Evolutionary conservation across 2,329 filamentous ascomycete species (phyloP), one percentile per base, ranked within the genome.

Genomic region (Leptosphaerulina australis): DNA sequence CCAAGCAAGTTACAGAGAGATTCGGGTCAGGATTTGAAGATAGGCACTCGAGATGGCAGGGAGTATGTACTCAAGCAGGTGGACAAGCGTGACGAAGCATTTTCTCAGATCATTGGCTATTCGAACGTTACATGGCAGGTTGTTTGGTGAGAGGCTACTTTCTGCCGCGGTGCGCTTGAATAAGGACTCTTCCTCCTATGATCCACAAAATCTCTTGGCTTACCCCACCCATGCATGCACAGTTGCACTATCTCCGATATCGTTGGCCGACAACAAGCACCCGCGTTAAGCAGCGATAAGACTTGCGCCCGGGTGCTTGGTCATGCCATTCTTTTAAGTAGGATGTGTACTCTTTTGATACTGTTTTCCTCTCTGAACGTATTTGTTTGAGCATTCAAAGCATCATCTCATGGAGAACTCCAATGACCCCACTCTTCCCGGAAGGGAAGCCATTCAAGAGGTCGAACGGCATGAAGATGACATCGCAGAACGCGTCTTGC

Each of bases 401-500:
- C 14, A 12, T n/a, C 29, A 28, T 18, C 25, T 11, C 10, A 53
- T 50, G 36, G 20, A 5, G 18, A 39, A 25, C 39, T 15, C 41
- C 8, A 2, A n/a, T n/a, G n/a, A n/a, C n/a, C n/a, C n/a, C n/a
- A n/a, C n/a, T n/a, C n/a, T n/a, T 11, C 33, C 26, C 12, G 33
- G 18, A 10, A 33, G 25, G 3, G 38, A 50, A 33, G 25, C 17
- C 3, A 8, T n/a, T 11, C 26, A 14, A 2, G 26, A 25, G 4
- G 20, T 34, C 4, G 51, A 50, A 17, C 46, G 35, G 11, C 18
- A 34, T 18, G 44, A 41, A 12, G 44, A 55, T 11, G 50, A 36
- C 4, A 36, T 43, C 14, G 63, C 61, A 8, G 72, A 69, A 31
- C 68, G 64, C 6, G 75, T 83, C 3, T 50, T 85, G 40, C 72